These are phyloP conservation scores for Strobilomyces dryophilus DNA, from an alignment of 768 basidiomycete species.

Conservation along the genomic window DNA sequence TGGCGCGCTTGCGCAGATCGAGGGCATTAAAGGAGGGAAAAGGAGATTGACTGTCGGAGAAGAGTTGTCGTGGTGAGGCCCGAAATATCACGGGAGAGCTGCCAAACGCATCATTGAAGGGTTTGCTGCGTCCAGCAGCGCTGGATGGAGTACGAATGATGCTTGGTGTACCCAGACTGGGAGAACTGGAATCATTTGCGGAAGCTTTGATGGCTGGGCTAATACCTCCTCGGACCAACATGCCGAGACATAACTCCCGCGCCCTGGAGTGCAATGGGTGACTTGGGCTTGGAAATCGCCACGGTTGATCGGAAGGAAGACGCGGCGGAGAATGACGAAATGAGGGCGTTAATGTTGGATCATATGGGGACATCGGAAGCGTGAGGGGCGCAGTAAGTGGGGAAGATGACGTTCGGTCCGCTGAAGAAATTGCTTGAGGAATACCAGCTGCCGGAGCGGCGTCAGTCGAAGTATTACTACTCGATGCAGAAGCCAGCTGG, in stretches of 20 bases:
- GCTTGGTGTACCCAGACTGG: constrained; percentile 28
- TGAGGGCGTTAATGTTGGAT: constrained; percentile 69
- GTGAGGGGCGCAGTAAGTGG: constrained; percentile 23
- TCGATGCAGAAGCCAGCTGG: constrained; percentile 16
- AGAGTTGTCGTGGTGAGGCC: constrained; percentile 39
- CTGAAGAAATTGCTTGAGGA: background rate
- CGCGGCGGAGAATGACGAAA: constrained; percentile 76
- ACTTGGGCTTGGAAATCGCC: constrained; percentile 77
- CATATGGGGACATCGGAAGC: constrained; percentile 68
- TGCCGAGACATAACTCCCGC: constrained; percentile 60
- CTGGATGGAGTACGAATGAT: constrained; percentile 29
- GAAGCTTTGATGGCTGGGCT: constrained; percentile 44
- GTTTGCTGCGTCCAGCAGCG: constrained; percentile 21
- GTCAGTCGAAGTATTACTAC: background rate
- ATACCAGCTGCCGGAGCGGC: background rate
- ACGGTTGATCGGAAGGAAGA: constrained; percentile 74
- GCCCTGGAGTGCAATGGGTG: constrained; percentile 67
- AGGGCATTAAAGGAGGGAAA: constrained; percentile 28
- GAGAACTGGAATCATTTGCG: constrained; percentile 26
- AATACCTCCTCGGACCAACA: constrained; percentile 51
- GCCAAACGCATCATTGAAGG: constrained; percentile 28
- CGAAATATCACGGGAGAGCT: constrained; percentile 38
- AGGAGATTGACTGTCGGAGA: constrained; percentile 34
- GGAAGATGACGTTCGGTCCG: constrained; percentile 16
- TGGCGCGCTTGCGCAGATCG: constrained; percentile 34